These are phyloP conservation scores for Populus pruinosa DNA, from an alignment of 345 rosid species.

Conservation along the genomic window DNA sequence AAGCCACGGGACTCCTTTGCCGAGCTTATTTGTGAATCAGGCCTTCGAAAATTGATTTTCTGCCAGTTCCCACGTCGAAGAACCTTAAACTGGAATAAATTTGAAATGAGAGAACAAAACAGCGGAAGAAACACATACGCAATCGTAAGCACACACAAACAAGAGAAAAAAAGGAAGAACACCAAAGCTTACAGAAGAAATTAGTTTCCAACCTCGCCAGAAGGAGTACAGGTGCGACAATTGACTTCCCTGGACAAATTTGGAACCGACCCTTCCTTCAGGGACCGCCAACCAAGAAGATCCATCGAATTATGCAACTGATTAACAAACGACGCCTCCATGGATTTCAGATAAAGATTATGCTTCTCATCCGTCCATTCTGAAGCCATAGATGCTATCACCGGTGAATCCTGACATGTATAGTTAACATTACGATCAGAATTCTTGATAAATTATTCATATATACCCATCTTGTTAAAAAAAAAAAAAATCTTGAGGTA, in stretches of 20 bases:
- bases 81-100: conserved; percentile 58
- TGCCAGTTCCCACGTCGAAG: conserved; percentile 65
- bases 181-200: neutral
- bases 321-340: conserved; percentile 84
- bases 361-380: conserved; percentile 97
- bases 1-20: conserved; percentile 23
- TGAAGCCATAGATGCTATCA: conserved; percentile 30
- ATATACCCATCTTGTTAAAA: neutral
- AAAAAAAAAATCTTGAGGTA: neutral
- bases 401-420: conserved; percentile 37
- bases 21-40: conserved; percentile 32
- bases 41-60: conserved; percentile 41
- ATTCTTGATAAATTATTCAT: neutral
- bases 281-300: conserved; percentile 31
- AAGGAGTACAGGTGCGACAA: conserved; percentile 19
- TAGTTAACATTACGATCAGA: conserved; percentile 10
- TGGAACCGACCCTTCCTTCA: conserved; percentile 27
- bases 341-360: conserved; percentile 73
- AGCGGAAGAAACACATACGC: neutral
- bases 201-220: conserved; percentile 58
- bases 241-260: conserved; percentile 28
- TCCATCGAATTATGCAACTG: conserved; percentile 57
- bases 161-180: neutral
- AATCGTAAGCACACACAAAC: neutral
- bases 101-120: conserved; percentile 7